Percentiles rank a stretch among this genome's conserved stretches.
Evolutionary conservation across 129 eudicot genomes (phyloP).

Genomic region (carrot (Daucus carota)): DH1_v3.0 NC_030389.2:37164001-37164500

Average conservation of each 20-base stretch:
- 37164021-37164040: slow-evolving; percentile 61
- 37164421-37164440: slow-evolving; percentile 43
- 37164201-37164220: slow-evolving; percentile 38
- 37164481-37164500: slow-evolving; percentile 21
- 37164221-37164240: slow-evolving; percentile 48
- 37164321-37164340: not conserved
- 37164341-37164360: not conserved
- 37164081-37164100: slow-evolving; percentile 42
- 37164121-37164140: slow-evolving; percentile 45
- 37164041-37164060: slow-evolving; percentile 47
- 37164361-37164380: slow-evolving; percentile 1
- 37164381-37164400: slow-evolving; percentile 50
- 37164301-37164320: not conserved
- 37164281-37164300: not conserved
- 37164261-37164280: slow-evolving; percentile 18
- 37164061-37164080: slow-evolving; percentile 47
- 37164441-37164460: slow-evolving; percentile 44
- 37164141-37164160: slow-evolving; percentile 41
- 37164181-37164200: slow-evolving; percentile 34
- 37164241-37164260: slow-evolving; percentile 38
- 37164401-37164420: slow-evolving; percentile 51
- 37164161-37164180: slow-evolving; percentile 39
- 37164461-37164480: slow-evolving; percentile 18
- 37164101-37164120: slow-evolving; percentile 41
- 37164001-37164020: slow-evolving; percentile 11